Conservation (phyloP, 2,329 filamentous ascomycete genomes). For the Ophiocordyceps camponoti-leonardi region DNA sequence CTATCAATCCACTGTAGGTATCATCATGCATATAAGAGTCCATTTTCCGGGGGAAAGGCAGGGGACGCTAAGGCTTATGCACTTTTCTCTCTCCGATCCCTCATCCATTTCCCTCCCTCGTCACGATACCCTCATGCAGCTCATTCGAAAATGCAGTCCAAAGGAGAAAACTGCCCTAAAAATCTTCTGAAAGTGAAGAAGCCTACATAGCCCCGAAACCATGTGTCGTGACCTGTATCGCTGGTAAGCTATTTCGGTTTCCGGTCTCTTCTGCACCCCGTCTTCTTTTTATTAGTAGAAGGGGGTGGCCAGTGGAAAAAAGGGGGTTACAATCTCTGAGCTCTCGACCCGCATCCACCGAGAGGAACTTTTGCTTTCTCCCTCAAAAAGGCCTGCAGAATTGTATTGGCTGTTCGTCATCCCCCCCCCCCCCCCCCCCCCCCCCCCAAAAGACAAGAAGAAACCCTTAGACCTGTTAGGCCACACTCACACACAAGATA, state of each 20-base stretch:
- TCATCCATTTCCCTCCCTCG: neutral
- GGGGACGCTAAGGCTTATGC: too few relatives aligned
- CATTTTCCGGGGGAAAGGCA: neutral
- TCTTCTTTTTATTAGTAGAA: too few relatives aligned
- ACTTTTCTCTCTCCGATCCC: neutral
- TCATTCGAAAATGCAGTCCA: neutral
- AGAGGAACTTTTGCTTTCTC: conserved; percentile 7
- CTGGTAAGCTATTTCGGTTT: neutral
- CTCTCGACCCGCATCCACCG: conserved; percentile 2
- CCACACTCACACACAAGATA: too few relatives aligned
- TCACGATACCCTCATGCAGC: neutral
- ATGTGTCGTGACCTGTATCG: neutral
- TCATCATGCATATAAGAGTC: neutral
- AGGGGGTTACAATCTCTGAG: neutral
- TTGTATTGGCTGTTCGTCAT: conserved; percentile 1
- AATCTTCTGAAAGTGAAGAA: too few relatives aligned
- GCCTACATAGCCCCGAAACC: too few relatives aligned
- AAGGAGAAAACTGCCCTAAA: too few relatives aligned
- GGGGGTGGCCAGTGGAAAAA: too few relatives aligned
- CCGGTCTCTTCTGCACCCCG: neutral
- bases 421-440: too few relatives aligned
- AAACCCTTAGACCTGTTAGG: too few relatives aligned
- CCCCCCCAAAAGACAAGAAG: too few relatives aligned
- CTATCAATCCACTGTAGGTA: neutral
- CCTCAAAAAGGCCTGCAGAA: conserved; percentile 4